A percentile compares a stretch with the other conserved stretches of the same genome.
phyloP scores from a whole-genome alignment of 768 basidiomycete species.

The Thelephora aurantiotincta region DNA sequence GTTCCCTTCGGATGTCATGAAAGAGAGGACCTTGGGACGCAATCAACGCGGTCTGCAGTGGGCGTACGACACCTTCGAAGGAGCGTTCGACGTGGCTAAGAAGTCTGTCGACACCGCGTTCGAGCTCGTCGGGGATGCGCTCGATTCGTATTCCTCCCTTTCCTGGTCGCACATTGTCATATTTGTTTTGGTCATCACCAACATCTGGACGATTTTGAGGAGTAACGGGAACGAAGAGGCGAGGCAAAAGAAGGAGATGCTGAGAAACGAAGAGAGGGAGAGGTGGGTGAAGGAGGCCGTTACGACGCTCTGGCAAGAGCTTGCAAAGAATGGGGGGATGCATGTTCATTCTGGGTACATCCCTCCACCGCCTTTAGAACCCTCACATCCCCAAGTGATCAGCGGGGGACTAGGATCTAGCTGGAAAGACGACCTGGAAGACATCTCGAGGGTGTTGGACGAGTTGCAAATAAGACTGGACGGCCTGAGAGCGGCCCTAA shows the following conservation, averaged over 20 bases:
- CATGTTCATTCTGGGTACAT: neutral
- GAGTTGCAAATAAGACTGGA: conserved; percentile 40
- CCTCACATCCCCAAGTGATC: too few species aligned
- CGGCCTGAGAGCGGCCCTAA: conserved; percentile 27
- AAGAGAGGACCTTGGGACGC: conserved; percentile 53
- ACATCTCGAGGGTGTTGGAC: conserved; percentile 38
- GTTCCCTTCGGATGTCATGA: conserved; percentile 25
- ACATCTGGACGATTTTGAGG: conserved; percentile 51
- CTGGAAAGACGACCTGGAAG: conserved; percentile 32
- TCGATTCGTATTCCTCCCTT: conserved; percentile 64
- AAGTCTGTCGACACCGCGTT: conserved; percentile 59
- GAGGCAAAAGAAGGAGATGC: conserved; percentile 30
- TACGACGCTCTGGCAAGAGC: conserved; percentile 58
- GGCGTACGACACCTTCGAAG: conserved; percentile 80
- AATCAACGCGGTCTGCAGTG: conserved; percentile 68
- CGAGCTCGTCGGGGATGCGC: conserved; percentile 66
- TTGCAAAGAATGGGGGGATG: conserved; percentile 30
- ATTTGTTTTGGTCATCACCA: conserved; percentile 57
- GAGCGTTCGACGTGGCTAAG: conserved; percentile 55
- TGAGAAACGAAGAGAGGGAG: conserved; percentile 52
- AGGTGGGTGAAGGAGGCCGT: conserved; percentile 64
- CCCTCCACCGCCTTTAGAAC: too few species aligned
- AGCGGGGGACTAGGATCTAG: neutral
- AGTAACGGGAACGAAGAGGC: conserved; percentile 33
- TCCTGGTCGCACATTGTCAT: conserved; percentile 66